These are phyloP conservation scores for Metschnikowia drakensbergensis DNA, from an alignment of 805 yeast genomes.

Conservation along the genomic window DNA sequence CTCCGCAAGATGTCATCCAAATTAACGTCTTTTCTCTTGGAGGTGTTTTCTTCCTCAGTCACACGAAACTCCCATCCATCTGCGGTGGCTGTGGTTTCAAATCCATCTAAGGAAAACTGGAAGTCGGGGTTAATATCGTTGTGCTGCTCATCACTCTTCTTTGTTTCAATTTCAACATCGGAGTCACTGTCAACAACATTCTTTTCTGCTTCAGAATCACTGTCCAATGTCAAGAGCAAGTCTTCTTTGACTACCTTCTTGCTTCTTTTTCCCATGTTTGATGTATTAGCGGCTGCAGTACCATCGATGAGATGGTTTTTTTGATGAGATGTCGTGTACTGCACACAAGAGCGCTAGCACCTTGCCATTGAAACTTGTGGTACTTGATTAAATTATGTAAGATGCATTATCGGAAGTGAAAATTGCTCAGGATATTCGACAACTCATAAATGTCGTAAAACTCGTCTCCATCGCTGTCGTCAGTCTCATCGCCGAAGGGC, in stretches of 20 bases:
- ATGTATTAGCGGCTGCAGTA: background rate
- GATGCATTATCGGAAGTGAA: slow-evolving; percentile 19
- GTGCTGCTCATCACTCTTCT: slow-evolving; percentile 14
- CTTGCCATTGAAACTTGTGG: no score
- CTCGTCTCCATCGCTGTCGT: slow-evolving; percentile 26
- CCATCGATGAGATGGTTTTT: slow-evolving; percentile 4
- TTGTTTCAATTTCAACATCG: slow-evolving; percentile 24
- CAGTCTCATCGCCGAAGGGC: slow-evolving; percentile 13
- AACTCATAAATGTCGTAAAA: slow-evolving; percentile 27
- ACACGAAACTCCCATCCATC: slow-evolving; percentile 85
- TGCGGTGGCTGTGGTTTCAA: slow-evolving; percentile 44
- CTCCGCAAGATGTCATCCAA: slow-evolving; percentile 81
- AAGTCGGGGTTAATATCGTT: slow-evolving; percentile 70
- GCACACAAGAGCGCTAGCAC: background rate
- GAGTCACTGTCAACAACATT: slow-evolving; percentile 17
- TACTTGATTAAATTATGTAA: background rate
- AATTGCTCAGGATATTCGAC: slow-evolving; percentile 21
- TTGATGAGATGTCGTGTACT: slow-evolving; percentile 1
- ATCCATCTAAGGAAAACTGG: slow-evolving; percentile 62
- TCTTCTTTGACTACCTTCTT: slow-evolving; percentile 33
- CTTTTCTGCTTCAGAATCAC: slow-evolving; percentile 57
- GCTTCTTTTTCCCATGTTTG: slow-evolving; percentile 15
- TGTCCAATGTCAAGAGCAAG: slow-evolving; percentile 73
- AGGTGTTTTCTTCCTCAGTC: slow-evolving; percentile 29
- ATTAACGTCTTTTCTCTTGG: slow-evolving; percentile 60